These are phyloP conservation scores for Aureobasidium vineae DNA, from an alignment of 2,329 filamentous ascomycete species.

Conservation along the genomic window DNA sequence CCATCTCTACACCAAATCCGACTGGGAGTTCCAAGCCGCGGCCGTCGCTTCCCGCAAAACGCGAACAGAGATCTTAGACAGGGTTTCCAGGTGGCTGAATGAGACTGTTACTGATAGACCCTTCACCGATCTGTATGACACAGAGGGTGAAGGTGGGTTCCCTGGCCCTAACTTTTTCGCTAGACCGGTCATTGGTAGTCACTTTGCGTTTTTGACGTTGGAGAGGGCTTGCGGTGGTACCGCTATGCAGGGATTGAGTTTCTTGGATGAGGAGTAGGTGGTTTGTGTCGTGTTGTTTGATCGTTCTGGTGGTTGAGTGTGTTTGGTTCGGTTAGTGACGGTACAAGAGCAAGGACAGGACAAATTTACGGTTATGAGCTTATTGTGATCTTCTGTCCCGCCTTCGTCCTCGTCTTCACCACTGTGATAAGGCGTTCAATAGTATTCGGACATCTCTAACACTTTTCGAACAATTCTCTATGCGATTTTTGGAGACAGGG, in stretches of 20 bases:
- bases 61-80: slow-evolving; percentile 68
- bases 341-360: not conserved
- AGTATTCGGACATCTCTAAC: not conserved
- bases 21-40: slow-evolving; percentile 89
- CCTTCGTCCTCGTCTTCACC: not conserved
- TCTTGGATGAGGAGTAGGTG: slow-evolving; percentile 22
- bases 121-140: slow-evolving; percentile 79
- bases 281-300: not conserved
- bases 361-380: not conserved
- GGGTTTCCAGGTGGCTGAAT: slow-evolving; percentile 77
- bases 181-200: slow-evolving; percentile 77
- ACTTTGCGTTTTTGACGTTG: slow-evolving; percentile 82
- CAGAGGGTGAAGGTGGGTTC: slow-evolving; percentile 72
- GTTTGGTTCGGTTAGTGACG: not conserved
- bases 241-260: slow-evolving; percentile 57
- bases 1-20: slow-evolving; percentile 82
- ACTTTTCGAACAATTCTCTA: too few species aligned
- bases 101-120: slow-evolving; percentile 74
- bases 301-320: not conserved
- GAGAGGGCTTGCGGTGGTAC: slow-evolving; percentile 73
- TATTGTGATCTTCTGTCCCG: not conserved
- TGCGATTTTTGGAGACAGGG: too few species aligned
- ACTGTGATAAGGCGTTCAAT: not conserved
- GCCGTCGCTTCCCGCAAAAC: slow-evolving; percentile 69
- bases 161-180: slow-evolving; percentile 76